phyloP scores from a whole-genome alignment of 2,329 filamentous ascomycete species.

The Botrytis elliptica region DNA sequence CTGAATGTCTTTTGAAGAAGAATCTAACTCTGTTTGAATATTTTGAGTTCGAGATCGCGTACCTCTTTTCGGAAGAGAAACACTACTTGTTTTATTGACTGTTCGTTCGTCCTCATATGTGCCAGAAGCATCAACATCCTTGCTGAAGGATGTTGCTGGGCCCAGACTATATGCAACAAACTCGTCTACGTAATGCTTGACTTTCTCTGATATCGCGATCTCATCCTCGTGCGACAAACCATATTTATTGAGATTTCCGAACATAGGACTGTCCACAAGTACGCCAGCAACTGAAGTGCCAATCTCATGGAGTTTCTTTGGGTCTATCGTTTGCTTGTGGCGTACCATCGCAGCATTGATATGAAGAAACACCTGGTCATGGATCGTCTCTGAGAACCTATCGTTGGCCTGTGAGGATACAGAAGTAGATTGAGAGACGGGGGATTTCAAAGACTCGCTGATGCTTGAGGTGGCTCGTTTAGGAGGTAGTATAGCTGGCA shows the following conservation, averaged over 20 bases:
- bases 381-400: slow-evolving; percentile 4
- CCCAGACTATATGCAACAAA: slow-evolving; percentile 13
- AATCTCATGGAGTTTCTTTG: slow-evolving; percentile 16
- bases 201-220: slow-evolving; percentile 17
- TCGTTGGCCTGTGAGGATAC: background rate
- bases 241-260: slow-evolving; percentile 4
- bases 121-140: background rate
- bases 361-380: slow-evolving; percentile 13
- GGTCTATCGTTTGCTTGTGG: slow-evolving; percentile 6
- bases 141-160: background rate
- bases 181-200: slow-evolving; percentile 13
- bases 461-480: background rate
- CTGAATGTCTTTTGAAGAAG: background rate
- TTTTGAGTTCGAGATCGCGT: background rate
- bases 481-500: background rate
- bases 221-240: slow-evolving; percentile 14
- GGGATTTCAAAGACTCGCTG: background rate
- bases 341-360: slow-evolving; percentile 17
- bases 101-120: background rate
- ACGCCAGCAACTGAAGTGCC: slow-evolving; percentile 12
- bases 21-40: background rate
- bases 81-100: background rate
- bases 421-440: background rate
- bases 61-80: background rate
- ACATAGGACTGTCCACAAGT: slow-evolving; percentile 1